Evolutionary conservation across 2,329 filamentous ascomycete genomes (phyloP).

Genomic region (Grosmannia huntii): DNA sequence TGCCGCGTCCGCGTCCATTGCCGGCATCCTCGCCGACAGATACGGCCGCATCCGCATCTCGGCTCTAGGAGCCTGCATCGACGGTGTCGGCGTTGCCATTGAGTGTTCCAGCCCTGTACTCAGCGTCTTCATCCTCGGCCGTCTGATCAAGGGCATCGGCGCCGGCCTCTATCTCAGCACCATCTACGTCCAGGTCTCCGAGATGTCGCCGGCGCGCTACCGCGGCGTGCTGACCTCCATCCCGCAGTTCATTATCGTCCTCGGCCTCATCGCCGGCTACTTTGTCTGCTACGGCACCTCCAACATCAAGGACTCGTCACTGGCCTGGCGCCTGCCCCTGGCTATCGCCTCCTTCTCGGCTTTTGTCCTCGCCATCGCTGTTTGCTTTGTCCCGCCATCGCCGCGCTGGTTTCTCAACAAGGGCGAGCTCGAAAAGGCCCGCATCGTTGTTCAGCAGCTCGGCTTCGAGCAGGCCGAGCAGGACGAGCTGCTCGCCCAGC

Average conservation of each 20-base stretch:
- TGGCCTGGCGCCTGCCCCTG: conserved; percentile 44
- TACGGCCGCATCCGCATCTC: conserved; percentile 42
- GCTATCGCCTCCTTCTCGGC: conserved; percentile 24
- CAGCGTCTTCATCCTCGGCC: conserved; percentile 40
- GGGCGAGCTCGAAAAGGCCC: conserved; percentile 30
- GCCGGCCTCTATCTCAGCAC: conserved; percentile 43
- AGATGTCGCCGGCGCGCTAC: conserved; percentile 40
- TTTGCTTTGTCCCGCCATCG: conserved; percentile 31
- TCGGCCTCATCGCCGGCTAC: conserved; percentile 41
- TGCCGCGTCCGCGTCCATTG: conserved; percentile 44
- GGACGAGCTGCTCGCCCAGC: conserved; percentile 23
- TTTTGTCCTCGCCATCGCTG: conserved; percentile 18
- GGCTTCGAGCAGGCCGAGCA: conserved; percentile 29
- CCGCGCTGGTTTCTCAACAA: conserved; percentile 41
- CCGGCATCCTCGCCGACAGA: conserved; percentile 38
- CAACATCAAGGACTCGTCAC: conserved; percentile 25
- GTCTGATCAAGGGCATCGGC: conserved; percentile 42
- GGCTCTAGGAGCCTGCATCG: conserved; percentile 37
- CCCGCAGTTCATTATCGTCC: conserved; percentile 38
- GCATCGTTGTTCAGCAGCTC: conserved; percentile 24
- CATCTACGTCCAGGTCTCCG: conserved; percentile 40
- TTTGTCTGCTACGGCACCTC: conserved; percentile 48
- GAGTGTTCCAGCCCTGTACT: conserved; percentile 24
- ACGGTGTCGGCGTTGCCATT: conserved; percentile 36
- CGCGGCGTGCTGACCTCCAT: conserved; percentile 39